Conservation (phyloP, 2,329 filamentous ascomycete species). For the Anthostomella pinea region DNA sequence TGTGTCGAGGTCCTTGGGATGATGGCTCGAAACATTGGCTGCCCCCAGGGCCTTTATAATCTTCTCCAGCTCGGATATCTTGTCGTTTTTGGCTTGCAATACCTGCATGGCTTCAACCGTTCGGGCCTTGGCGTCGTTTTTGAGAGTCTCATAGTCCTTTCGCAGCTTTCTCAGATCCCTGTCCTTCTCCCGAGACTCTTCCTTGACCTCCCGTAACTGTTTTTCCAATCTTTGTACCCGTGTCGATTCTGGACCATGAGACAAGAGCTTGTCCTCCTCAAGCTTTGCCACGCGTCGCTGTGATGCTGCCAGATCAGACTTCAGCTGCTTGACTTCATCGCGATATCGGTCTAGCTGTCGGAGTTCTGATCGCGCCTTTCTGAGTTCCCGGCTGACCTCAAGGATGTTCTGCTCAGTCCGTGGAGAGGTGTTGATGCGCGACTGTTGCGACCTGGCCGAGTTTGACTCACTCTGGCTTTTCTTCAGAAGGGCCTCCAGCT, state of each 20-base stretch:
- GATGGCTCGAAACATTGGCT: constrained; percentile 13
- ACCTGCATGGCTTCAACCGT: constrained; percentile 56
- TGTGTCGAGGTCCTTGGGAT: constrained; percentile 10
- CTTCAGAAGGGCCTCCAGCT: constrained; percentile 52
- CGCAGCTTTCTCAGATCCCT: constrained; percentile 48
- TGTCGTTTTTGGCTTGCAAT: constrained; percentile 53
- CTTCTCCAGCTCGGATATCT: constrained; percentile 55
- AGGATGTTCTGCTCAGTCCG: constrained; percentile 49
- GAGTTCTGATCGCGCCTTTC: constrained; percentile 51
- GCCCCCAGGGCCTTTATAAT: constrained; percentile 47
- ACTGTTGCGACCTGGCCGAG: constrained; percentile 29
- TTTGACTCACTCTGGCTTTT: constrained; percentile 38
- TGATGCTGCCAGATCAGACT: constrained; percentile 46
- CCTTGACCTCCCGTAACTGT: constrained; percentile 43
- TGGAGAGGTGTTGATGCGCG: constrained; percentile 43
- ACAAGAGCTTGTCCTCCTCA: constrained; percentile 34
- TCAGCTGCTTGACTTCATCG: constrained; percentile 52
- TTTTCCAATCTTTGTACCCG: constrained; percentile 38
- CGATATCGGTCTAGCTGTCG: constrained; percentile 50
- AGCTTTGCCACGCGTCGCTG: constrained; percentile 42
- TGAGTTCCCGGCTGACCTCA: constrained; percentile 53
- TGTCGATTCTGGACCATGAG: constrained; percentile 24
- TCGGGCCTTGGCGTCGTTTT: constrained; percentile 50
- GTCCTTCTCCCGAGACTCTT: constrained; percentile 46
- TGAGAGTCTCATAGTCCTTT: constrained; percentile 52